A percentile compares a stretch with the other conserved stretches of the same genome.
Conservation (phyloP, 176 grass and related monocot species). For the Raddia distichophylla region DNA sequence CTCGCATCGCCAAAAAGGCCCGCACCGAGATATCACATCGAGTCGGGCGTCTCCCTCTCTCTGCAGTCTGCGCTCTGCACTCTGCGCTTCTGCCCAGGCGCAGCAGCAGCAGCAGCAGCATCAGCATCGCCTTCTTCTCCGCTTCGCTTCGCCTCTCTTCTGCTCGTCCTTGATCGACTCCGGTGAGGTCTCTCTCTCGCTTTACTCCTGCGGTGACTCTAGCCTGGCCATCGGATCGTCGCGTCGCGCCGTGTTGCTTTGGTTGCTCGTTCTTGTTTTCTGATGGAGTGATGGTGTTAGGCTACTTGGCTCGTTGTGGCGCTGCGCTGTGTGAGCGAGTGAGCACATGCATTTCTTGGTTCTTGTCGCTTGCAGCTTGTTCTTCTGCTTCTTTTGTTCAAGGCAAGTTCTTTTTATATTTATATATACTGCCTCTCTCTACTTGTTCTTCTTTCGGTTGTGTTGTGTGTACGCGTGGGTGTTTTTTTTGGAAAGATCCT, state of each 20-base stretch:
- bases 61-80: neutral
- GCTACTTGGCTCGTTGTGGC: neutral
- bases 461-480: neutral
- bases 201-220: neutral
- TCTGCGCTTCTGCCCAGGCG: neutral
- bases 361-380: neutral
- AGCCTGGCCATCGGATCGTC: neutral
- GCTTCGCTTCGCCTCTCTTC: neutral
- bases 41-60: neutral
- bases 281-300: too few relatives aligned
- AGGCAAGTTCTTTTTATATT: neutral
- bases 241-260: neutral
- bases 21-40: neutral
- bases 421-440: too few relatives aligned
- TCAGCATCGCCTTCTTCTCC: neutral
- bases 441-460: too few relatives aligned
- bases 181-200: neutral
- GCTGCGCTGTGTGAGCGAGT: neutral
- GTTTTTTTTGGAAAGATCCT: neutral
- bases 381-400: neutral
- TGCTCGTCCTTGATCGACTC: constrained; percentile 21
- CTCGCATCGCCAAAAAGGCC: constrained; percentile 34
- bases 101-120: neutral
- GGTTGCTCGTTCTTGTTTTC: neutral
- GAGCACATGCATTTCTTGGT: constrained; percentile 19